A percentile compares a stretch with the other conserved stretches of the same genome.
Conservation (phyloP, 768 basidiomycete species). For the Tricholoma matsutake region DNA sequence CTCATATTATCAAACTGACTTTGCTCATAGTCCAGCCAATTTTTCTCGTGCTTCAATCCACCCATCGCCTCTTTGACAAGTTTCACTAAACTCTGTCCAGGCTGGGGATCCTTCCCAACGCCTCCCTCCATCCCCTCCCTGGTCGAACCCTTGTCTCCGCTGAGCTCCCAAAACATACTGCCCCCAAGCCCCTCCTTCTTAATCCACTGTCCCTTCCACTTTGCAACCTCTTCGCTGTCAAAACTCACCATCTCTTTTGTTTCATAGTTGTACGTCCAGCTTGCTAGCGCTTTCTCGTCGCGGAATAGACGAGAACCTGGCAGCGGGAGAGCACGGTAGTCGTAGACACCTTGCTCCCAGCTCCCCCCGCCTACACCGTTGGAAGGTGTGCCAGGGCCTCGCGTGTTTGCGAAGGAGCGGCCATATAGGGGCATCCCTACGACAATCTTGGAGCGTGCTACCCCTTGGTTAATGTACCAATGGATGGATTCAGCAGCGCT, state of each 20-base stretch:
- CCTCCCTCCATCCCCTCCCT: constrained; percentile 76
- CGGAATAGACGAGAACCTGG: constrained; percentile 63
- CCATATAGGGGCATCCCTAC: constrained; percentile 94
- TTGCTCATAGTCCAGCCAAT: constrained; percentile 78
- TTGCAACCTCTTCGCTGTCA: constrained; percentile 66
- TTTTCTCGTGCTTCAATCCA: constrained; percentile 54
- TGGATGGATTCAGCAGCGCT: constrained; percentile 62
- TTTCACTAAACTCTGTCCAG: constrained; percentile 67
- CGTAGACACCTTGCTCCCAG: constrained; percentile 92
- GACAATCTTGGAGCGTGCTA: constrained; percentile 76
- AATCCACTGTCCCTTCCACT: constrained; percentile 81
- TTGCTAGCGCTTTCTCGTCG: constrained; percentile 68
- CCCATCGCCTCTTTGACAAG: constrained; percentile 81
- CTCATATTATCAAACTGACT: constrained; percentile 81
- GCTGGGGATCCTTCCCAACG: constrained; percentile 69
- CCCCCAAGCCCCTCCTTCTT: constrained; percentile 74
- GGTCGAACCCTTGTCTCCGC: constrained; percentile 72
- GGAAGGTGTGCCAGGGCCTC: constrained; percentile 78
- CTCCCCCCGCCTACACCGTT: constrained; percentile 81
- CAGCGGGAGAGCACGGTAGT: constrained; percentile 87
- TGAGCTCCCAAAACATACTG: constrained; percentile 94
- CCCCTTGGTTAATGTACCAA: constrained; percentile 70
- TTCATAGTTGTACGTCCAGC: constrained; percentile 78
- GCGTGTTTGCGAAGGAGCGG: constrained; percentile 81
- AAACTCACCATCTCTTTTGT: constrained; percentile 82